These are phyloP conservation scores for Malus fusca DNA, from an alignment of 306 rosid species.

Conservation along the genomic window DNA sequence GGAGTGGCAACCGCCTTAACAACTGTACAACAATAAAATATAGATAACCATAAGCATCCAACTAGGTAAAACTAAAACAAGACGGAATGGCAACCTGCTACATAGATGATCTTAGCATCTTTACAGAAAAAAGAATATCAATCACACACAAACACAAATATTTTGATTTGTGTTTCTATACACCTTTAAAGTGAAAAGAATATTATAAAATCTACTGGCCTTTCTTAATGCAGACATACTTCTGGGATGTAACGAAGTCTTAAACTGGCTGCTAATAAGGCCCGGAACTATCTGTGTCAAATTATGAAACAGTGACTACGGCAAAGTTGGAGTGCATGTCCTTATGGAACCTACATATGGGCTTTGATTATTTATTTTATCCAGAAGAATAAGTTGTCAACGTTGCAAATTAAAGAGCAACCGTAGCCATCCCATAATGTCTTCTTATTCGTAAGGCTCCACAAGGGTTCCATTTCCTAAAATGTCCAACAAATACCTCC, in stretches of 20 bases:
- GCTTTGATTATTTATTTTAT: neutral
- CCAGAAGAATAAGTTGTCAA: neutral
- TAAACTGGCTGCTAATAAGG: neutral
- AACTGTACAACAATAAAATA: slow-evolving; percentile 32
- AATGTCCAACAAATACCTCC: neutral
- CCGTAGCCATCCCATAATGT: neutral
- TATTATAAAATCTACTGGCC: neutral
- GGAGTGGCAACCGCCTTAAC: slow-evolving; percentile 71
- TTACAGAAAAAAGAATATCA: neutral
- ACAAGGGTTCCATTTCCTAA: neutral
- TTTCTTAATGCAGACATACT: neutral
- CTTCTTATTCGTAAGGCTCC: neutral
- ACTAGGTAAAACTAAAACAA: neutral
- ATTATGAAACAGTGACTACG: neutral
- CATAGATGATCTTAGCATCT: neutral
- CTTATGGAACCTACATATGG: neutral
- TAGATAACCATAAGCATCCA: neutral
- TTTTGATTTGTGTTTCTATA: neutral
- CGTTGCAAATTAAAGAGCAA: neutral
- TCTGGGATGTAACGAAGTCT: neutral
- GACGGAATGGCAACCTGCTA: neutral
- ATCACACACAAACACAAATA: neutral
- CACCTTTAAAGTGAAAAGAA: neutral
- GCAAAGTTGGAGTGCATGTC: neutral
- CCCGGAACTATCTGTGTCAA: neutral